Evolutionary conservation across 2,329 filamentous ascomycete genomes (phyloP).

Genomic region (Venturia effusa): DNA sequence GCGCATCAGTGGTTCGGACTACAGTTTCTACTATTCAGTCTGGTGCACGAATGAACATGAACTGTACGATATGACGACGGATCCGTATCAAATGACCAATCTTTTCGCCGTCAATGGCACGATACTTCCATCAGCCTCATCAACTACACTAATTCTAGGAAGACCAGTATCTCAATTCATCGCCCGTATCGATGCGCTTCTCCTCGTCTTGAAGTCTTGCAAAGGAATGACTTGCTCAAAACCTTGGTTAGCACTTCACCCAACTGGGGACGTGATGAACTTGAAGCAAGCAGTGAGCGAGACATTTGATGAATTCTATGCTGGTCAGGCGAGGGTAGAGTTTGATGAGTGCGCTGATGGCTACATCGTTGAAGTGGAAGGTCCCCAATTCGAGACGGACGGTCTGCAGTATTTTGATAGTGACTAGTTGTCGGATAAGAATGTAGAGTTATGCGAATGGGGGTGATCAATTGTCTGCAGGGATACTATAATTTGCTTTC

Average conservation of each 20-base stretch:
- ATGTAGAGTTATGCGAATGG: neutral
- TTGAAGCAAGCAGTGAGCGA: conserved; percentile 19
- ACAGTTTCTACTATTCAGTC: conserved; percentile 5
- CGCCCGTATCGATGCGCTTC: conserved; percentile 21
- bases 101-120: too few relatives aligned
- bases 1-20: conserved; percentile 2
- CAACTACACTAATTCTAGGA: neutral
- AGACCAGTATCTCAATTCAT: conserved; percentile 1
- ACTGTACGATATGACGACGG: conserved; percentile 8
- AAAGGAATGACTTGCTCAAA: conserved; percentile 18
- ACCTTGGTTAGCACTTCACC: conserved; percentile 24
- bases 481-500: neutral
- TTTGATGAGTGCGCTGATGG: conserved; percentile 3
- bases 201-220: conserved; percentile 25
- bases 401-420: conserved; percentile 20
- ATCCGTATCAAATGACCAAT: too few relatives aligned
- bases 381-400: conserved; percentile 15
- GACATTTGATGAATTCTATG: conserved; percentile 23
- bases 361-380: conserved; percentile 11
- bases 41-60: conserved; percentile 10
- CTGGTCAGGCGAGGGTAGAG: conserved; percentile 14
- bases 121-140: too few relatives aligned
- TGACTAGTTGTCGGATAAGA: neutral
- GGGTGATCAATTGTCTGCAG: neutral
- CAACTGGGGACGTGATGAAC: conserved; percentile 17